phyloP scores from a whole-genome alignment of 225 moss, liverwort and hornwort species.

The Marchantia paleacea region DNA sequence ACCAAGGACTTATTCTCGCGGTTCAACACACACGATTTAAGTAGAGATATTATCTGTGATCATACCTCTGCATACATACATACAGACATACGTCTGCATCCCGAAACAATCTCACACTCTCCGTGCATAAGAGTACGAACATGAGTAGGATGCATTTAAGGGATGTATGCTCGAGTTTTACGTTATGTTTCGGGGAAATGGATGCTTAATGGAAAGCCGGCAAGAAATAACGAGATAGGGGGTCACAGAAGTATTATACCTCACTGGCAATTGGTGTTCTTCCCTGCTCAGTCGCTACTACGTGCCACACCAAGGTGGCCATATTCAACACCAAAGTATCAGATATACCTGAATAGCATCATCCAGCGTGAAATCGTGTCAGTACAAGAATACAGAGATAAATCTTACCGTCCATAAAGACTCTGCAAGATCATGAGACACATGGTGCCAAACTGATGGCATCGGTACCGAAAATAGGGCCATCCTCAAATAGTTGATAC shows the following conservation, averaged over 20 bases:
- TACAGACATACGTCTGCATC: too few relatives aligned
- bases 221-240: background rate
- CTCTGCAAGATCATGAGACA: background rate
- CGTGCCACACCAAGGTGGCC: conserved; percentile 74
- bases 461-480: background rate
- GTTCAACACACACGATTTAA: too few relatives aligned
- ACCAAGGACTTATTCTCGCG: too few relatives aligned
- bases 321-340: conserved; percentile 83
- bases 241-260: conserved; percentile 2
- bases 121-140: too few relatives aligned
- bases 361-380: background rate
- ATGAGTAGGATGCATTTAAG: too few relatives aligned
- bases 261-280: conserved; percentile 77
- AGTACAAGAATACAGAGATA: background rate
- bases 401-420: background rate
- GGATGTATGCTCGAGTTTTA: too few relatives aligned
- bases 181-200: too few relatives aligned
- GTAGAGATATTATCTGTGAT: too few relatives aligned
- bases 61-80: too few relatives aligned
- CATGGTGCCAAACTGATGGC: background rate
- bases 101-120: too few relatives aligned
- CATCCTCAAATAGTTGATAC: background rate
- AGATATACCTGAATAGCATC: conserved; percentile 51
- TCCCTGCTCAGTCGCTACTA: conserved; percentile 64
- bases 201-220: background rate